Percentiles rank a stretch among this genome's conserved stretches.
Evolutionary conservation across 116 monocot species (phyloP).

Genomic region (Dioscorea cayenensis): DNA sequence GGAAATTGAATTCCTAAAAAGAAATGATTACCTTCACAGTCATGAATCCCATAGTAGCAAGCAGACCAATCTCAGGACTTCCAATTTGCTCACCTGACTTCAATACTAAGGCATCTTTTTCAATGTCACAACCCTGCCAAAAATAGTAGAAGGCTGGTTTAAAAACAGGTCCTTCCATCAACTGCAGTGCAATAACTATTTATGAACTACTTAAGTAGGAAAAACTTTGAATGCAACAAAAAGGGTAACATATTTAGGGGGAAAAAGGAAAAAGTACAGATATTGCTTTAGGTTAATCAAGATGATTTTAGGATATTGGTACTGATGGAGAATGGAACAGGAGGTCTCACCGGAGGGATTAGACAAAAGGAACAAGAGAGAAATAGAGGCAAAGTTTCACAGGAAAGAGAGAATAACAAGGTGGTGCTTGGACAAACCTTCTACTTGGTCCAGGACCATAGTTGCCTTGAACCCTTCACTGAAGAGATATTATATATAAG

Average conservation of each 20-base stretch:
- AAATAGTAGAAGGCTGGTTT: neutral
- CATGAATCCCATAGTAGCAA: conserved; percentile 81
- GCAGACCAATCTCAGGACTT: conserved; percentile 79
- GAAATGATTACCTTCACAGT: conserved; percentile 67
- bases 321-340: too few species aligned
- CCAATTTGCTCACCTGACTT: conserved; percentile 70
- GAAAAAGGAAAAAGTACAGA: too few species aligned
- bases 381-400: too few species aligned
- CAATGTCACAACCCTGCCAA: conserved; percentile 78
- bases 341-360: too few species aligned
- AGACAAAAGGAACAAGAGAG: too few species aligned
- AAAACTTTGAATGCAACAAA: neutral
- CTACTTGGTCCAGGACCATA: too few species aligned
- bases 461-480: too few species aligned
- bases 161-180: neutral
- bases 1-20: conserved; percentile 6
- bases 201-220: neutral
- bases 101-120: conserved; percentile 65
- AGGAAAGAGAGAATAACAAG: too few species aligned
- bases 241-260: neutral
- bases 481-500: too few species aligned
- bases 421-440: too few species aligned
- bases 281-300: too few species aligned
- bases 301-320: too few species aligned
- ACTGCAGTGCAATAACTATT: neutral